A percentile compares a stretch with the other conserved stretches of the same genome.
These are phyloP conservation scores for Crithidia bombi DNA, from an alignment of 208 protist species.

Conservation along the genomic window DNA sequence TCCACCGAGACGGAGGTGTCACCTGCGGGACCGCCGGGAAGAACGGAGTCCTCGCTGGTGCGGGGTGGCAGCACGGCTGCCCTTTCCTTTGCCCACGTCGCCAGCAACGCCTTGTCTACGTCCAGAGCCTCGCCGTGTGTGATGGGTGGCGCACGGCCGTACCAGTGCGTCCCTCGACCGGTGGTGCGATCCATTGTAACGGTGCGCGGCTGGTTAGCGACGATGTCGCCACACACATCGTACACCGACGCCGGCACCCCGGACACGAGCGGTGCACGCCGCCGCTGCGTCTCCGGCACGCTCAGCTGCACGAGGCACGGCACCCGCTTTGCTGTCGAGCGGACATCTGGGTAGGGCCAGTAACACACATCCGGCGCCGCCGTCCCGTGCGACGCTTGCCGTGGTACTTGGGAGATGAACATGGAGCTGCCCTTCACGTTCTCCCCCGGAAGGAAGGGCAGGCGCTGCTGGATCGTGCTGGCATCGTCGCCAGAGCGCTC, in stretches of 20 bases:
- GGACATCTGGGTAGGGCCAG: conserved; percentile 78
- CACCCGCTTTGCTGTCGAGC: conserved; percentile 60
- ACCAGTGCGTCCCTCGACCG: conserved; percentile 64
- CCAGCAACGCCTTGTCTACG: conserved; percentile 53
- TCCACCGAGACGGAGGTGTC: conserved; percentile 69
- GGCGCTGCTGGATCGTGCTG: not conserved
- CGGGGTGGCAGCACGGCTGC: conserved; percentile 42
- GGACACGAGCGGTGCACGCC: conserved; percentile 47
- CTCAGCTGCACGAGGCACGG: conserved; percentile 51
- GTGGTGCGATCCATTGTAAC: conserved; percentile 65
- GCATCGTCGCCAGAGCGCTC: conserved; percentile 3
- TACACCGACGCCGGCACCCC: conserved; percentile 64
- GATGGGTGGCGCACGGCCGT: conserved; percentile 30
- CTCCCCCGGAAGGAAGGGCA: conserved; percentile 21
- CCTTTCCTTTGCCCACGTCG: conserved; percentile 47
- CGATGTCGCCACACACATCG: conserved; percentile 64
- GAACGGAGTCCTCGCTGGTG: not conserved
- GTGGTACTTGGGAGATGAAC: conserved; percentile 63
- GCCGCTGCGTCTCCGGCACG: conserved; percentile 39
- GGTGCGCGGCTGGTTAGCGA: conserved; percentile 38
- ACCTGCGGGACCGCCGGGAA: not conserved
- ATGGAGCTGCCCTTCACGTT: conserved; percentile 70
- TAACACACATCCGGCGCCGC: conserved; percentile 71
- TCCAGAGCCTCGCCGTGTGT: conserved; percentile 41
- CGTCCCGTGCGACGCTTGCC: conserved; percentile 35